Conservation (phyloP, 164 flowering plant genomes). For the Vitis rupestris region DNA sequence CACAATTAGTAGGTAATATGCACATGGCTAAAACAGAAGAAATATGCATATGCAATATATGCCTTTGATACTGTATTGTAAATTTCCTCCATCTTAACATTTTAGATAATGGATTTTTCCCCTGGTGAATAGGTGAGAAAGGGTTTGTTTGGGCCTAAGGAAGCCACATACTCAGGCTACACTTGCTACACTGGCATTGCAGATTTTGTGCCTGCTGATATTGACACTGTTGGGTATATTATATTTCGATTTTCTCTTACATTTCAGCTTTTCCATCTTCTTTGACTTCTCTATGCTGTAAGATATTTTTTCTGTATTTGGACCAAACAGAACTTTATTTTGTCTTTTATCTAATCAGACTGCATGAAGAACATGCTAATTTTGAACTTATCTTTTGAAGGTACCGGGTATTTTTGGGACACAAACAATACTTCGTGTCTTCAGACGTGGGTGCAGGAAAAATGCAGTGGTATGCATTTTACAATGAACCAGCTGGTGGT, state of each 20-base stretch:
- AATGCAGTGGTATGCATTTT: constrained; percentile 99
- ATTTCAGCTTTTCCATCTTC: background rate
- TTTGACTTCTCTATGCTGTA: background rate
- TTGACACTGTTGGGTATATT: constrained; percentile 86
- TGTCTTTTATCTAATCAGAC: background rate
- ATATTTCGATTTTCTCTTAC: constrained; percentile 2
- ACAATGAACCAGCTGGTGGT: constrained; percentile 89
- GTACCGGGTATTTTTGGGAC: constrained; percentile 96
- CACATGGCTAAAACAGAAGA: background rate
- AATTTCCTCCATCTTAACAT: background rate
- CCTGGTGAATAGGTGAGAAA: constrained; percentile 62
- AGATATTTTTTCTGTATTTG: background rate
- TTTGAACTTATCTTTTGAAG: constrained; percentile 34
- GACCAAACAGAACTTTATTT: background rate
- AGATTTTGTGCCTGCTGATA: constrained; percentile 93
- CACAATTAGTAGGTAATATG: background rate
- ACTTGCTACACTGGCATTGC: constrained; percentile 97
- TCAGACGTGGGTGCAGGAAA: constrained; percentile 97
- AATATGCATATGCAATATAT: background rate
- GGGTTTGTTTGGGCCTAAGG: constrained; percentile 74
- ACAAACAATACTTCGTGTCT: constrained; percentile 96
- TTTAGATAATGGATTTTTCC: background rate
- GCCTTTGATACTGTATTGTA: background rate
- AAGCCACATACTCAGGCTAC: constrained; percentile 78
- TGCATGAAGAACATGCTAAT: constrained; percentile 6